Evolutionary conservation across 345 rosid genomes (phyloP), one percentile per base, ranked within the genome.

Genomic region (Cardiospermum halicacabum): DNA sequence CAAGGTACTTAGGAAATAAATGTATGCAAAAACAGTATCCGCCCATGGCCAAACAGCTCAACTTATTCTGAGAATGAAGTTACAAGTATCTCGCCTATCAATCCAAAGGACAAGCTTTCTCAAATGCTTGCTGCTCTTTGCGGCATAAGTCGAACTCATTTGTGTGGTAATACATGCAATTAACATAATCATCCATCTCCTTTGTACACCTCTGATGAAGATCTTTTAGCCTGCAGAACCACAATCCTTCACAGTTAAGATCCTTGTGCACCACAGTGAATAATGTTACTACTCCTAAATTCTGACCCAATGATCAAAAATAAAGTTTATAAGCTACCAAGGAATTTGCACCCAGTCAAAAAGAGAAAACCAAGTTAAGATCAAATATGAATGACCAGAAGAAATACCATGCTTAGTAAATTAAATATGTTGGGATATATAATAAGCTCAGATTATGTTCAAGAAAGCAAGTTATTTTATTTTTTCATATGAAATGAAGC

Each of bases 121-220:
- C 99, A 64, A 95, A 95, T 54, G 82, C 90, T 72, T 87, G 77
- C 65, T 95, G 99, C 87, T 95, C 96, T 77, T 89, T 85, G 85
- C 99, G 92, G 71, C 99, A 91, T 72, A 87, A 75, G 67, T 91
- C 97, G 57, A 95, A 95, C 76, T 95, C 99, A 60, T 91, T 95
- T 0, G 99, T 91, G 67, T 78, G 71, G 84, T 95, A 95, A 79
- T 89, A 95, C 99, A 95, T 84, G 77, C 99, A 95, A 48, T 96
- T 91, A 31, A 81, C 99, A 45, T 91, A 89, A 9, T 61, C 89
- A 69, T 95, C 99, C 99, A 91, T 91, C 68, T 88, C 90, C 49
- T 81, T 86, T 13, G 89, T 89, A 85, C 99, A 91, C 62, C 68
- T 85, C 62, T 89, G 90, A 72, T 91, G 96, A 62, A 95, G 90